Evolutionary conservation across 2,329 filamentous ascomycete genomes (phyloP).

Genomic region (Elsinoe arachidis): DNA sequence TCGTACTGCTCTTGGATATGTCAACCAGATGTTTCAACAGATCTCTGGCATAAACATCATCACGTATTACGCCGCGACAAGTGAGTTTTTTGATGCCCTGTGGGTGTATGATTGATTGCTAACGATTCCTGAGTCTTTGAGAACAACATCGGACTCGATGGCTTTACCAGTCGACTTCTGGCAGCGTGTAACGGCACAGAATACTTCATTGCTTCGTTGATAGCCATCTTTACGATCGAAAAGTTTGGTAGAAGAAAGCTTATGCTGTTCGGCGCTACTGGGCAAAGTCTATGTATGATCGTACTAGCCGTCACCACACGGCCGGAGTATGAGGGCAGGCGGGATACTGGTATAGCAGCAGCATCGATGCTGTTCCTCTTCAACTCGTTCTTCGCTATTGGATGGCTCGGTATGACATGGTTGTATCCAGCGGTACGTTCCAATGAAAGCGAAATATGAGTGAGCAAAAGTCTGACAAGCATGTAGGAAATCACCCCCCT

Average conservation of each 20-base stretch:
- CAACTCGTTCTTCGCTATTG: constrained; percentile 31
- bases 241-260: constrained; percentile 24
- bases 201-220: constrained; percentile 22
- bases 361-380: constrained; percentile 32
- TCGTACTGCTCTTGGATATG: constrained; percentile 25
- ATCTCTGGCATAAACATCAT: constrained; percentile 25
- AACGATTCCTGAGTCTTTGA: constrained; percentile 16
- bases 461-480: not conserved
- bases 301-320: constrained; percentile 10
- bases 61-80: constrained; percentile 16
- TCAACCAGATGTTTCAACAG: constrained; percentile 26
- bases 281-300: constrained; percentile 23
- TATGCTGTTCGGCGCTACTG: constrained; percentile 22
- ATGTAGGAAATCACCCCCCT: constrained; percentile 27
- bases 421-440: constrained; percentile 22
- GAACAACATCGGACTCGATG: constrained; percentile 18
- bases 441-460: too few relatives aligned
- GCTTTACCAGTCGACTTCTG: constrained; percentile 19
- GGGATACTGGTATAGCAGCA: constrained; percentile 27
- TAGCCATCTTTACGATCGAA: constrained; percentile 24
- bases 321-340: constrained; percentile 9
- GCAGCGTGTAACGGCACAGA: constrained; percentile 23
- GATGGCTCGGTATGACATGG: constrained; percentile 29
- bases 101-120: not conserved
- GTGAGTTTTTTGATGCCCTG: not conserved